Base-by-base conservation (phyloP, 768 basidiomycete genomes). In the Megacollybia marginata region DNA sequence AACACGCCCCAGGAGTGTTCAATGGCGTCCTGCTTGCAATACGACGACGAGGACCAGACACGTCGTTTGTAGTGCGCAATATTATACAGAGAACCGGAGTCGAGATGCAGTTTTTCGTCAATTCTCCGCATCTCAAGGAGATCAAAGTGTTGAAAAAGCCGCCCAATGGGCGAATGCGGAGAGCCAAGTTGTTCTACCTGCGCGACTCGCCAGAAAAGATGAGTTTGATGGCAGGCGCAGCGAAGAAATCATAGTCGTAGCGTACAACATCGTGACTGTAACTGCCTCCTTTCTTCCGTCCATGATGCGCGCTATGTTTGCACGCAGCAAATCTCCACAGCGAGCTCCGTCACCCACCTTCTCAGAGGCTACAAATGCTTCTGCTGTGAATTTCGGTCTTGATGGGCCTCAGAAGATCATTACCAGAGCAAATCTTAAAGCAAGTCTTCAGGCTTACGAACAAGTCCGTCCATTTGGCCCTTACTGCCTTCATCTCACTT, bases 41-140 rank as follows among this genome's bases (percentile, higher is more conserved):
- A 55, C 80, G 90, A 47, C 78, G 90, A 58, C 79, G 87, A 35
- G 94, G 93, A 1, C 75, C 81, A 28, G 90, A 92, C 68, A 92
- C 91, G 23, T 86, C 83, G n/a, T 88, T 98, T 61, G 73, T 83
- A 48, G 69, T 98, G 47, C 79, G 95, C 55, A 97, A 97, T 67
- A 80, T 96, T 55, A 78, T 98, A 47, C 87, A 91, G 58, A 78
- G 92, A 54, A 91, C 87, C 11, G 94, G 93, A 11, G 86, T 96
- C 35, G 95, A 97, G 73, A 85, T 91, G 85, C 86, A 85, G 60
- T 88, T 91, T 69, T 92, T 85, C 64, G 81, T 84, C 55, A 82
- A 80, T 60, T 89, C 87, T 47, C 94, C 95, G 28, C 79, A 90
- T 61, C 59, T 98, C 66, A 91, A 89, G 73, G 83, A 87, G 49